Evolutionary conservation across 1,284 basidiomycete genomes (phyloP), one percentile per base, ranked within the genome.

Genomic region (Retiboletus fuscus): DNA sequence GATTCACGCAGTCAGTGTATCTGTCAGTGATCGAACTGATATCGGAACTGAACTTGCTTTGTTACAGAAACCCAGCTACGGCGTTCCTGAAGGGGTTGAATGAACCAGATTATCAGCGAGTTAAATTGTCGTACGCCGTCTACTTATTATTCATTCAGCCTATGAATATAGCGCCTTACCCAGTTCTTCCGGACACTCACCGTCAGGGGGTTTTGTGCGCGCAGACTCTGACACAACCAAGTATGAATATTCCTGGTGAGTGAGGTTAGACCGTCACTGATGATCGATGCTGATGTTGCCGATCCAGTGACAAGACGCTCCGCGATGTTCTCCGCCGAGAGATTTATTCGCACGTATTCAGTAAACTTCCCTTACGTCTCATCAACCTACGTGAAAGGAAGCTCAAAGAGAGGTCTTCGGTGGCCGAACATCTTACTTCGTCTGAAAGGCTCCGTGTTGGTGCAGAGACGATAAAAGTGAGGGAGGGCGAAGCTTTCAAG

Each of bases 271-370:
- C 39, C 5, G 15, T 49, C 46, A 44, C 22, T 46, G 26, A 18
- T 34, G 20, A 11, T 24, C 3, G 16, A 11, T 55, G n/a, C 44
- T 66, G 30, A 53, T 46, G 51, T 43, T 30, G 3, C 34, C 66
- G 34, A 30, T 49, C 6, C 47, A 67, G 66, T 18, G 46, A 51
- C 46, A 28, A 51, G 26, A 18, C 22, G 51, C 60, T 68, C 39
- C 43, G 15, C 8, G 46, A 63, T 15, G 51, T 68, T 46, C 49
- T 68, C 24, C 60, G 61, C 43, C 46, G 30, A 10, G 61, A 64
- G 41, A 46, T 68, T n/a, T 64, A 68, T 46, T 68, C 67, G 28
- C 61, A 28, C 3, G 67, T 68, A 18, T 68, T 68, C 67, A 64
- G 61, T 18, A 64, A 64, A 63, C 49, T 63, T 41, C 67, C 67